A percentile compares a stretch with the other conserved stretches of the same genome.
Evolutionary conservation across 192 early-diverging fungal genomes (phyloP).

Genomic region (Rhizophagus sp.): DNA sequence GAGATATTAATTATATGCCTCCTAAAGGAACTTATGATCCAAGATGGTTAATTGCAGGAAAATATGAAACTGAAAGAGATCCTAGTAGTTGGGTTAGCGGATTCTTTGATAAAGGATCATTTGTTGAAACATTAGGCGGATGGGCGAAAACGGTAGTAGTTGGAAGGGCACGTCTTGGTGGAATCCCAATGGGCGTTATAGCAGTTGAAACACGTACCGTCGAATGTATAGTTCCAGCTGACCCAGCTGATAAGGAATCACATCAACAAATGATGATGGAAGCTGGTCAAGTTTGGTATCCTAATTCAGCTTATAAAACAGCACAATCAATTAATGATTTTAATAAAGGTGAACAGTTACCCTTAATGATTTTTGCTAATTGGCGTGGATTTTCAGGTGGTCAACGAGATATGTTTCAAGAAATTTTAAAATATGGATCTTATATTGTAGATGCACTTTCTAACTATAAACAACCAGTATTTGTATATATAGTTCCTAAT

Average conservation of each 20-base stretch:
- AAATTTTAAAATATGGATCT: slow-evolving; percentile 95
- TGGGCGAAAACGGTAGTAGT: slow-evolving; percentile 96
- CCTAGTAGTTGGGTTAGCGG: slow-evolving; percentile 71
- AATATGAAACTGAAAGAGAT: slow-evolving; percentile 59
- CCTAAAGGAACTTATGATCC: slow-evolving; percentile 90
- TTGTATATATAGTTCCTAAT: slow-evolving; percentile 91
- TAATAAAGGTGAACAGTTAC: slow-evolving; percentile 97
- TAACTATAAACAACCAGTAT: slow-evolving; percentile 97
- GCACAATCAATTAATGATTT: slow-evolving; percentile 99
- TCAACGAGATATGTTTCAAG: slow-evolving; percentile 98
- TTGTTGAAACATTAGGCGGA: slow-evolving; percentile 92
- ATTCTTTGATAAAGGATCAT: slow-evolving; percentile 98
- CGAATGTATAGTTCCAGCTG: slow-evolving; percentile 89
- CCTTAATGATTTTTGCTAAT: slow-evolving; percentile 99
- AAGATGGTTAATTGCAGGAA: slow-evolving; percentile 84
- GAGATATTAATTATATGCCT: slow-evolving; percentile 81
- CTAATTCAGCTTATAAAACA: slow-evolving; percentile 99
- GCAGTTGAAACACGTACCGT: slow-evolving; percentile 95
- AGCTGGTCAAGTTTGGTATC: slow-evolving; percentile 98
- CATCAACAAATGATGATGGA: slow-evolving; percentile 86
- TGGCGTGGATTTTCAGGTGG: slow-evolving; percentile 99
- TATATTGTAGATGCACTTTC: slow-evolving; percentile 95
- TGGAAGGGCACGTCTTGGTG: slow-evolving; percentile 92
- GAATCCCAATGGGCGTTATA: slow-evolving; percentile 96
- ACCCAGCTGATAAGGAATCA: slow-evolving; percentile 90